A percentile compares a stretch with the other conserved stretches of the same genome.
Conservation (phyloP, 768 basidiomycete species). For the Clavaria fumosa region DNA sequence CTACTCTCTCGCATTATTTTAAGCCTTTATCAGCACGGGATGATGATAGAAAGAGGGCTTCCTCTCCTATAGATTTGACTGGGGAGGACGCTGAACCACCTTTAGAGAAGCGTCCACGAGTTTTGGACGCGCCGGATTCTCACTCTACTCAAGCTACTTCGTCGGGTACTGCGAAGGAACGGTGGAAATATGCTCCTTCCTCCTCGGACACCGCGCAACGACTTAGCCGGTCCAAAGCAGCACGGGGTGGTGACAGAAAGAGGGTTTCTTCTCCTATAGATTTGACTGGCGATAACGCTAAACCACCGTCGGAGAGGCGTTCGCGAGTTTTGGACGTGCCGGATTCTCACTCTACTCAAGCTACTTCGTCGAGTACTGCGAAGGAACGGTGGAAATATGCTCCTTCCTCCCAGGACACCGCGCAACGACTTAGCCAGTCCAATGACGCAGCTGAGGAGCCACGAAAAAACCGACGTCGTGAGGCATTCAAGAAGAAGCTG, state of each 20-base stretch:
- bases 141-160: no score
- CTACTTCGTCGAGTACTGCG: constrained; percentile 10
- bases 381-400: constrained; percentile 32
- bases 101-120: no score
- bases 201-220: no score
- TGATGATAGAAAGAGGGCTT: constrained; percentile 23
- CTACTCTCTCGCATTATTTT: constrained; percentile 28
- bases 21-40: not conserved
- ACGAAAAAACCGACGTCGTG: constrained; percentile 19
- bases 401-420: constrained; percentile 15
- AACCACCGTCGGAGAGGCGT: no score
- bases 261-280: constrained; percentile 31
- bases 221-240: no score
- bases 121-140: no score
- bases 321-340: no score
- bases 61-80: constrained; percentile 40
- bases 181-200: constrained; percentile 25
- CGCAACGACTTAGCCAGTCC: no score
- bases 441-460: constrained; percentile 14
- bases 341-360: no score
- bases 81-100: no score
- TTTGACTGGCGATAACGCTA: constrained; percentile 35
- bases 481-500: constrained; percentile 35
- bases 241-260: no score
- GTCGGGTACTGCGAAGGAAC: constrained; percentile 21